Evolutionary conservation across 805 yeast species (phyloP).

Genomic region (Kuraishia floccosa): DNA sequence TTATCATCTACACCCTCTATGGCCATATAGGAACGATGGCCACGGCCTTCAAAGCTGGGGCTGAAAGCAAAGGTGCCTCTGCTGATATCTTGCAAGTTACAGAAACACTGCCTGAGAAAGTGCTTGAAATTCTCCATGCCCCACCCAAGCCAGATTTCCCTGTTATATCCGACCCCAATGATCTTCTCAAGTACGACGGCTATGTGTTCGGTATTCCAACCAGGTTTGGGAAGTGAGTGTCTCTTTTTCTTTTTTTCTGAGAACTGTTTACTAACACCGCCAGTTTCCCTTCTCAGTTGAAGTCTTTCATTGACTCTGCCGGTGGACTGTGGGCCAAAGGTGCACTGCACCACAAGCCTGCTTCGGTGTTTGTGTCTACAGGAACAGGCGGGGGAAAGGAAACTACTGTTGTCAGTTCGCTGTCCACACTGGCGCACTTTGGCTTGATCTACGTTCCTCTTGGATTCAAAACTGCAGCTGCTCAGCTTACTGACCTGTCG

Average conservation of each 20-base stretch:
- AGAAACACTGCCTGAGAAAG: slow-evolving; percentile 59
- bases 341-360: slow-evolving; percentile 61
- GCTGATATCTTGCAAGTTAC: slow-evolving; percentile 69
- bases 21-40: slow-evolving; percentile 69
- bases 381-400: slow-evolving; percentile 87
- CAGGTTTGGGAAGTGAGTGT: slow-evolving; percentile 50
- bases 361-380: slow-evolving; percentile 61
- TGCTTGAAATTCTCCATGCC: slow-evolving; percentile 47
- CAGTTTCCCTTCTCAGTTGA: slow-evolving; percentile 61
- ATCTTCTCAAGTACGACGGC: slow-evolving; percentile 60
- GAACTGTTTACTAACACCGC: neutral
- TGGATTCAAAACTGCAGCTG: slow-evolving; percentile 51
- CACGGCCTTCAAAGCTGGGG: slow-evolving; percentile 53
- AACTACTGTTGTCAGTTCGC: slow-evolving; percentile 47
- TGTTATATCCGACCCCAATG: slow-evolving; percentile 40
- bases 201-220: slow-evolving; percentile 81
- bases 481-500: slow-evolving; percentile 39
- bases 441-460: slow-evolving; percentile 74
- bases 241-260: neutral
- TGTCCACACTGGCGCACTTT: slow-evolving; percentile 64
- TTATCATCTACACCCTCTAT: slow-evolving; percentile 63
- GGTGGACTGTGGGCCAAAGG: slow-evolving; percentile 76
- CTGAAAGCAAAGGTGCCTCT: slow-evolving; percentile 52
- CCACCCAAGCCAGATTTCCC: slow-evolving; percentile 55
- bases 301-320: slow-evolving; percentile 65